Percentiles rank a stretch among this genome's conserved stretches.
These are phyloP conservation scores for Penicillium sp. DNA, from an alignment of 2,329 filamentous ascomycete genomes.

Conservation along the genomic window DNA sequence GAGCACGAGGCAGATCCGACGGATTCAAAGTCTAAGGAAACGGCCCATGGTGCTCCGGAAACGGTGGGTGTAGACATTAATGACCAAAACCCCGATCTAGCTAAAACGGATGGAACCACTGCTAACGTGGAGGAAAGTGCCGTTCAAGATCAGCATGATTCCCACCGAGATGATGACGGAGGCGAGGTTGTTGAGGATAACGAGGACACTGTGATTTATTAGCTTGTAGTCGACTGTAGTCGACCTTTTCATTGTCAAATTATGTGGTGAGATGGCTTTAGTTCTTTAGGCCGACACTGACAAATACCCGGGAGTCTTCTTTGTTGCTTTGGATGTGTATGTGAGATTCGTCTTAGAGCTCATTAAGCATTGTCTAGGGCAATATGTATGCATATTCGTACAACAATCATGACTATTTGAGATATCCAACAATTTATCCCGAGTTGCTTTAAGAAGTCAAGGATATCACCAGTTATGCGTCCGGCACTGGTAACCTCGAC, in stretches of 20 bases:
- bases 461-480: neutral
- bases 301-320: slow-evolving; percentile 6
- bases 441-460: neutral
- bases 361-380: neutral
- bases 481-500: neutral
- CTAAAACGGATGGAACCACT: slow-evolving; percentile 27
- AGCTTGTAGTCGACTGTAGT: slow-evolving; percentile 6
- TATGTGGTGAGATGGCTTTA: neutral
- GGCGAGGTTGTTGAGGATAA: slow-evolving; percentile 79
- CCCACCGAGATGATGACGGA: slow-evolving; percentile 62
- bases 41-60: slow-evolving; percentile 41
- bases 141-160: slow-evolving; percentile 44
- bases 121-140: slow-evolving; percentile 31
- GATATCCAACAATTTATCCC: neutral
- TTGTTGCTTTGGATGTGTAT: neutral
- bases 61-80: slow-evolving; percentile 30
- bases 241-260: neutral
- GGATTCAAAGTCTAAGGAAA: slow-evolving; percentile 11
- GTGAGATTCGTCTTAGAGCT: neutral
- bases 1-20: slow-evolving; percentile 19
- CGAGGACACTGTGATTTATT: slow-evolving; percentile 92
- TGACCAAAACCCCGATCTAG: slow-evolving; percentile 16
- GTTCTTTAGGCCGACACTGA: neutral
- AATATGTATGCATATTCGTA: neutral
- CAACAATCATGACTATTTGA: neutral